phyloP scores from a whole-genome alignment of 1,139 yeast genomes.

The Zygosaccharomyces pseudobailii region DNA sequence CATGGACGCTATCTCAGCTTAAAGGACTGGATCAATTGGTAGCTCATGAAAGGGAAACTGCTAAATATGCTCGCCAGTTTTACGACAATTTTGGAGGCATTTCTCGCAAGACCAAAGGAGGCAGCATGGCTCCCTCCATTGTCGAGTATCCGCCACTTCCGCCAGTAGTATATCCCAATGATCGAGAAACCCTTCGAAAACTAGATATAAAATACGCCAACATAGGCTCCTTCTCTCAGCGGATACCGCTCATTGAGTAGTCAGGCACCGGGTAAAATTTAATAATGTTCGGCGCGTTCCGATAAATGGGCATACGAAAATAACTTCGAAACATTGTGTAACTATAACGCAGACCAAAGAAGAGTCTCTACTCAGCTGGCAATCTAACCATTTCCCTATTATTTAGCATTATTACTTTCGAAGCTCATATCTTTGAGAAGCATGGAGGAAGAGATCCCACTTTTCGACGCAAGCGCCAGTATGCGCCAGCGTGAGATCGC shows the following conservation, averaged over 20 bases:
- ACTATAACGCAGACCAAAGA: not conserved
- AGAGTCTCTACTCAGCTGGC: no score
- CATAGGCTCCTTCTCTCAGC: conserved; percentile 11
- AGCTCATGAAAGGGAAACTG: conserved; percentile 47
- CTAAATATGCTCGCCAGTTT: conserved; percentile 35
- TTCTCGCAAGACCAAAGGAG: conserved; percentile 21
- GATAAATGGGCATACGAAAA: not conserved
- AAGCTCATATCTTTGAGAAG: not conserved
- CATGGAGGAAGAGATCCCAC: conserved; percentile 14
- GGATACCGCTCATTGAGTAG: conserved; percentile 28
- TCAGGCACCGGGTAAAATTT: conserved; percentile 12
- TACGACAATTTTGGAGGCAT: conserved; percentile 33
- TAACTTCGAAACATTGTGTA: not conserved
- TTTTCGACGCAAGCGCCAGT: conserved; percentile 38
- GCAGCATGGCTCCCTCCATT: conserved; percentile 12
- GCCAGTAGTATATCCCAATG: conserved; percentile 27
- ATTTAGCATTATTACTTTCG: no score
- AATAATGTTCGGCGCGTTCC: conserved; percentile 16
- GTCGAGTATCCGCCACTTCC: conserved; percentile 36
- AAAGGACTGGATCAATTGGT: conserved; percentile 46
- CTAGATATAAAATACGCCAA: conserved; percentile 19
- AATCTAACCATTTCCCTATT: no score
- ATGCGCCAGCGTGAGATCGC: conserved; percentile 55
- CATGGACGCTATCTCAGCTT: conserved; percentile 46
- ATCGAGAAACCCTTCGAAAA: conserved; percentile 19